These are phyloP conservation scores for Suillus americanus DNA, from an alignment of 768 basidiomycete species.

Conservation along the genomic window DNA sequence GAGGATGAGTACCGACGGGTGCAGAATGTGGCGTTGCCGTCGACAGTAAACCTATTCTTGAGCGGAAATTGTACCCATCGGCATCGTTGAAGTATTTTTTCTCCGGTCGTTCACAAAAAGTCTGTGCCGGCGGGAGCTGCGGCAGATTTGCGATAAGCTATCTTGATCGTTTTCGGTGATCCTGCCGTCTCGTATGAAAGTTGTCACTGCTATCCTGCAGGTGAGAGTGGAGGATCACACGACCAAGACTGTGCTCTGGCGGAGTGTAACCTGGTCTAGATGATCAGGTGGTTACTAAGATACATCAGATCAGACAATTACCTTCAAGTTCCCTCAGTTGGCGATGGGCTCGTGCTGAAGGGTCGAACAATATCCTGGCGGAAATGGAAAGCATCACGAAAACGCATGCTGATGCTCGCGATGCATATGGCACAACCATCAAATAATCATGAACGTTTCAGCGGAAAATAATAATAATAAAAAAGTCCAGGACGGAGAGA, in stretches of 20 bases:
- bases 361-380: neutral
- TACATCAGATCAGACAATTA: neutral
- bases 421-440: slow-evolving; percentile 4
- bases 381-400: slow-evolving; percentile 5
- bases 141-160: neutral
- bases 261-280: neutral
- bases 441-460: slow-evolving; percentile 1
- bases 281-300: neutral
- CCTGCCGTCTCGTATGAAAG: neutral
- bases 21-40: neutral
- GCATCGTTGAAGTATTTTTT: neutral
- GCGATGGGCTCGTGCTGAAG: neutral
- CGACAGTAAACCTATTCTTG: neutral
- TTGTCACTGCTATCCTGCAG: neutral
- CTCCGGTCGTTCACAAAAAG: neutral
- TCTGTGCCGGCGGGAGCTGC: neutral
- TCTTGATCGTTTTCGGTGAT: neutral
- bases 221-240: slow-evolving; percentile 1
- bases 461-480: slow-evolving; percentile 4
- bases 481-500: neutral
- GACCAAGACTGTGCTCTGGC: neutral
- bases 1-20: neutral
- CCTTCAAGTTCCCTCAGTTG: neutral
- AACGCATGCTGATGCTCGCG: slow-evolving; percentile 6
- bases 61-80: neutral